phyloP scores from a whole-genome alignment of 345 rosid genomes.

The Atalantia buxifolia region DNA sequence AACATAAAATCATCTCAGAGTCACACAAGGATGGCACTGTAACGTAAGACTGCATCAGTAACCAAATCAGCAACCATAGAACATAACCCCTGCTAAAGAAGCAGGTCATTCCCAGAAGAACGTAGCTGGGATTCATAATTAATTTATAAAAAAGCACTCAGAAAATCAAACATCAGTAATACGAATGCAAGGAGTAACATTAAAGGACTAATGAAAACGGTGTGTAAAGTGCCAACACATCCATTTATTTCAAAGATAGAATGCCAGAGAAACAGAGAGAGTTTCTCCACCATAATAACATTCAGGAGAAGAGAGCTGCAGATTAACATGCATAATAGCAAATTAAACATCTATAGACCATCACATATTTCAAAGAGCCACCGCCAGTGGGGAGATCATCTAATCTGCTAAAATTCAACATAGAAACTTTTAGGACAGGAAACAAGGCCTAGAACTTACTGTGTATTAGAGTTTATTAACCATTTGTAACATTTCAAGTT shows the following conservation, averaged over 20 bases:
- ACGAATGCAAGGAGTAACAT: background rate
- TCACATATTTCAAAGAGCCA: background rate
- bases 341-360: background rate
- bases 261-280: background rate
- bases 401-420: background rate
- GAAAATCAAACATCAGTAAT: background rate
- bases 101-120: background rate
- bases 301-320: background rate
- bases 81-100: background rate
- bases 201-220: too few relatives aligned
- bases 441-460: background rate
- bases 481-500: background rate
- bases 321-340: background rate
- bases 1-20: background rate
- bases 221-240: background rate
- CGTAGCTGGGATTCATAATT: background rate
- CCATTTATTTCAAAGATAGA: background rate
- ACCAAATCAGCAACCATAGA: background rate
- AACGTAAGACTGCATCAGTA: background rate
- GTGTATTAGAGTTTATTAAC: background rate
- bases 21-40: background rate
- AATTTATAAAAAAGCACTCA: background rate
- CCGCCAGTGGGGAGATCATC: background rate
- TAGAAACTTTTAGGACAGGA: conserved; percentile 1
- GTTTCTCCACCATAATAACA: background rate